A percentile compares a stretch with the other conserved stretches of the same genome.
These are phyloP conservation scores for Aspergillus aculeatus DNA, from an alignment of 2,329 filamentous ascomycete species.

Conservation along the genomic window DNA sequence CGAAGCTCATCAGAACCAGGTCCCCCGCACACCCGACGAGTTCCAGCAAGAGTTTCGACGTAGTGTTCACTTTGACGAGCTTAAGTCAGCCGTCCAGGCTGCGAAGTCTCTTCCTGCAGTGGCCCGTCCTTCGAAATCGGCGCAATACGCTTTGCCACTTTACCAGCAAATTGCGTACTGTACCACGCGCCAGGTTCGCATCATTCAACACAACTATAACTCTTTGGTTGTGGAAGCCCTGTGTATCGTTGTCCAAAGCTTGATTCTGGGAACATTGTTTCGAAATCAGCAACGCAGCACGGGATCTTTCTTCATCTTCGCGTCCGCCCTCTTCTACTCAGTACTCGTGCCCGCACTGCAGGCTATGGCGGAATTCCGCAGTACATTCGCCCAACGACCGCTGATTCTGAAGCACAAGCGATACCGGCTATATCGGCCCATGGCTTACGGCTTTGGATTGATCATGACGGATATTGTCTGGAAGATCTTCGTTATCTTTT, in stretches of 20 bases:
- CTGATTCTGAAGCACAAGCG: constrained; percentile 17
- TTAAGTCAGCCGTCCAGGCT: neutral
- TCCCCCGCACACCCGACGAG: constrained; percentile 1
- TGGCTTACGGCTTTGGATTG: constrained; percentile 70
- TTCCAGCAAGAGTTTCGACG: neutral
- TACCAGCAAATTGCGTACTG: constrained; percentile 3
- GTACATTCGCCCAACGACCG: constrained; percentile 14
- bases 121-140: neutral
- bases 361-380: constrained; percentile 14
- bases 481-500: constrained; percentile 66
- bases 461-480: constrained; percentile 74
- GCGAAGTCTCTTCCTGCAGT: neutral
- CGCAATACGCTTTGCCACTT: neutral
- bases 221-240: constrained; percentile 1
- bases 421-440: constrained; percentile 60
- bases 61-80: neutral
- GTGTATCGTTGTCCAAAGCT: constrained; percentile 11
- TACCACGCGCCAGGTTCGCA: constrained; percentile 4
- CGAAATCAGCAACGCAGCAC: constrained; percentile 9
- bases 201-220: constrained; percentile 5
- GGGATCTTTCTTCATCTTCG: constrained; percentile 9
- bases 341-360: constrained; percentile 14
- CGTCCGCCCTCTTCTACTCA: constrained; percentile 15
- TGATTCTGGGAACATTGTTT: constrained; percentile 19
- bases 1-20: neutral